These are phyloP conservation scores for Sporothrix dimorphospora DNA, from an alignment of 2,329 filamentous ascomycete genomes.

Conservation along the genomic window DNA sequence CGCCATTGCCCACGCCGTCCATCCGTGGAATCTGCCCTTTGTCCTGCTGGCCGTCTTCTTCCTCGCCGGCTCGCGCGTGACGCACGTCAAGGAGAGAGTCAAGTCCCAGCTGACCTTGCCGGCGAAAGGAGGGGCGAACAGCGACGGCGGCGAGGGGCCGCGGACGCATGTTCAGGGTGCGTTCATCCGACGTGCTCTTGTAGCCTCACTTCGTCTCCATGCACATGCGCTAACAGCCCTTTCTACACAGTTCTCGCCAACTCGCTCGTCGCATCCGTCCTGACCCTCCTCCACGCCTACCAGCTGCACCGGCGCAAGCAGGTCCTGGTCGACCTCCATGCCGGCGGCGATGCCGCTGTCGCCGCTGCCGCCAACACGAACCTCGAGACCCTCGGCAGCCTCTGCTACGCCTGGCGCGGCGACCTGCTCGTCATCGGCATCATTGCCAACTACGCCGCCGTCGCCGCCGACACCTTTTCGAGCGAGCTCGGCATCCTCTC, in stretches of 20 bases:
- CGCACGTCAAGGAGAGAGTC: slow-evolving; percentile 76
- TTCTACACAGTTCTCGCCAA: slow-evolving; percentile 72
- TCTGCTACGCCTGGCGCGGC: slow-evolving; percentile 64
- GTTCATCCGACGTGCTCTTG: background rate
- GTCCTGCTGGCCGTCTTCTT: slow-evolving; percentile 83
- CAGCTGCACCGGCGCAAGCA: slow-evolving; percentile 57
- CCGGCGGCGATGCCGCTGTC: slow-evolving; percentile 32
- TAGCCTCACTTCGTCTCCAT: slow-evolving; percentile 22
- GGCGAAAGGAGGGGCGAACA: slow-evolving; percentile 69
- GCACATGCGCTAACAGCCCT: background rate
- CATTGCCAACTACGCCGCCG: slow-evolving; percentile 84
- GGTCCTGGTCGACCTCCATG: slow-evolving; percentile 43
- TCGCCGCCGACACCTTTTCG: slow-evolving; percentile 90
- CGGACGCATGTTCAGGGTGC: slow-evolving; percentile 79
- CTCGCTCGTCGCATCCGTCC: slow-evolving; percentile 73
- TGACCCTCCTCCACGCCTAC: slow-evolving; percentile 62
- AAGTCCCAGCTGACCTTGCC: slow-evolving; percentile 82
- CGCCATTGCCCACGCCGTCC: slow-evolving; percentile 79
- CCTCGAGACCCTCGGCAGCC: slow-evolving; percentile 44
- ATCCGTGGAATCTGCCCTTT: slow-evolving; percentile 94
- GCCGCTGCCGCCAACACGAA: background rate
- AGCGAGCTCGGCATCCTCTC: slow-evolving; percentile 94
- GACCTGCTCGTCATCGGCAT: slow-evolving; percentile 67
- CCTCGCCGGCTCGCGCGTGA: slow-evolving; percentile 78
- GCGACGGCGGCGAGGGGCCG: slow-evolving; percentile 72